phyloP scores from a whole-genome alignment of 352 stramenopile genomes.

The Pythium coloratum region DNA sequence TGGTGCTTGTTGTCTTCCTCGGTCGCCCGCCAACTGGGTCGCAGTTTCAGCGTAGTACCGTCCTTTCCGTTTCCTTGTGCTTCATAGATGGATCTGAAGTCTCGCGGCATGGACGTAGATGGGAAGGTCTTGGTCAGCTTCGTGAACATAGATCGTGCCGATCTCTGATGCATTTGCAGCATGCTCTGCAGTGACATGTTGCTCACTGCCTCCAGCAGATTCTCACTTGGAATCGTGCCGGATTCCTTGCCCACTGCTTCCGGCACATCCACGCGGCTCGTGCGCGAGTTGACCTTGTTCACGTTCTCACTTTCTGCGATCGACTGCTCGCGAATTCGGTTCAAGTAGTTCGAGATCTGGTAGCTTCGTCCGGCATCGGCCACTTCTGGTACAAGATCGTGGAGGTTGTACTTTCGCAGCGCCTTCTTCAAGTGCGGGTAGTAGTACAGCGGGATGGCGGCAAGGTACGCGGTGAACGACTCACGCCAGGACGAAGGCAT shows the following conservation, averaged over 20 bases:
- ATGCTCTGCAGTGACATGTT: conserved; percentile 71
- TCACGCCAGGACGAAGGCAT: conserved; percentile 88
- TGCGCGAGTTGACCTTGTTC: conserved; percentile 72
- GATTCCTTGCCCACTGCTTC: conserved; percentile 17
- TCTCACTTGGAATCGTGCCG: conserved; percentile 8
- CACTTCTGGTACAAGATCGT: conserved; percentile 85
- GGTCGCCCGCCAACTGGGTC: conserved; percentile 53
- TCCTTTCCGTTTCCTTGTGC: conserved; percentile 23
- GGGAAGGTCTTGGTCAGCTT: conserved; percentile 34
- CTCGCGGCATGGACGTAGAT: background rate
- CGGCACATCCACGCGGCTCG: conserved; percentile 23
- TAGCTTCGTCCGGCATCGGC: conserved; percentile 83
- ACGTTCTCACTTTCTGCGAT: conserved; percentile 74
- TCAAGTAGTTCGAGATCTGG: conserved; percentile 77
- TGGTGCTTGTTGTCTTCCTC: conserved; percentile 85
- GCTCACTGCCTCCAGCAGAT: conserved; percentile 54
- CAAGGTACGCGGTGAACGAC: conserved; percentile 78
- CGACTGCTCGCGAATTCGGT: conserved; percentile 69
- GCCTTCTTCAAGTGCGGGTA: conserved; percentile 80
- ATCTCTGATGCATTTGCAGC: conserved; percentile 47
- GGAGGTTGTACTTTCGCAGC: conserved; percentile 85
- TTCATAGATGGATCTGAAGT: background rate
- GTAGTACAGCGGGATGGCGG: conserved; percentile 78
- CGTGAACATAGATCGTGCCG: conserved; percentile 55
- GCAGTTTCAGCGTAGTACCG: conserved; percentile 41